Evolutionary conservation across 805 yeast genomes (phyloP), one percentile per base, ranked within the genome.

Genomic region (Candida odintsovae): DNA sequence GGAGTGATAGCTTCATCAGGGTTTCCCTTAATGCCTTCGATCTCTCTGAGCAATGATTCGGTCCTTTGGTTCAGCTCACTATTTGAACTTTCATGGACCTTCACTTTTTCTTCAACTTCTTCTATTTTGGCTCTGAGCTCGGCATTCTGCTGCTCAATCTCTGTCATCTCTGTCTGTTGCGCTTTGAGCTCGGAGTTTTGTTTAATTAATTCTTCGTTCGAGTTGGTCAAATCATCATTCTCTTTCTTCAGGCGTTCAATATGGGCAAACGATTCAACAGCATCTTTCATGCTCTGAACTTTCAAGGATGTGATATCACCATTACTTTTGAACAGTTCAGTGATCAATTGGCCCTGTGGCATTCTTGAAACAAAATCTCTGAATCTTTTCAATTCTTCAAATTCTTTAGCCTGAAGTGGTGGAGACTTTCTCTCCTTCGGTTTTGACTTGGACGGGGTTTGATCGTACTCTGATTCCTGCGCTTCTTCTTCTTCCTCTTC

Each of bases 391-490:
- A 58, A 37, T 11, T 59, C 56, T n/a, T 52, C 49, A 22, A 56
- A 36, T 38, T 56, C 60, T 11, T 23, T 47, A 1, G 8, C 18
- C 6, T 11, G 20, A 28, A 40, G 11, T 8, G 36, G 18, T 12
- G 42, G 18, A 8, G 28, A 11, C 6, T 42, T 26, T 7, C 36
- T 19, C 6, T 36, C 20, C 23, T 41, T 44, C 3, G 50, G 51
- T 26, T 50, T 49, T 4, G 42, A 25, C 41, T 57, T 58, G 5
- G 59, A 58, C 1, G 63, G 63, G 2, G 63, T 58, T 3, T 54
- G 55, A 5, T 57, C 52, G n/a, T 41, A 45, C 10, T 40, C 33
- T 2, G 40, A 21, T 13, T 35, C 31, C 38, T 46, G 48, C 19
- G 50, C 40, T 9, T 41, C 46, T n/a, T 51, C 54, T 15, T 42